Conservation (phyloP, 208 protist species). For the Balamuthia mandrillaris region DNA sequence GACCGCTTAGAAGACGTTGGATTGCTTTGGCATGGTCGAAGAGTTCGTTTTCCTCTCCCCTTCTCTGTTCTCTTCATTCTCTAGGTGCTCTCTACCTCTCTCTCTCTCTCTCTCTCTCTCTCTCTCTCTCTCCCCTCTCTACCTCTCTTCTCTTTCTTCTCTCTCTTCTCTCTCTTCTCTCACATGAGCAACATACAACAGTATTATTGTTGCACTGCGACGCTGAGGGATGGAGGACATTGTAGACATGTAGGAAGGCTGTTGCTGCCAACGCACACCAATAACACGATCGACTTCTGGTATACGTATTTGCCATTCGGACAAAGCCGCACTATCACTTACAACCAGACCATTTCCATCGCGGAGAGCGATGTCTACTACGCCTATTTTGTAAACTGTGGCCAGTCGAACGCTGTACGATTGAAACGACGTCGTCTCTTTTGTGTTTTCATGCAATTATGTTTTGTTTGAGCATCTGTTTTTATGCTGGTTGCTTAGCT, state of each 20-base stretch:
- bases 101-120: not conserved
- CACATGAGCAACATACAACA: too few relatives aligned
- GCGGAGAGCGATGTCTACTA: slow-evolving; percentile 3
- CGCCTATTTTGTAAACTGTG: slow-evolving; percentile 5
- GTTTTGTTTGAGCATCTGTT: not conserved
- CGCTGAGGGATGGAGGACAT: too few relatives aligned
- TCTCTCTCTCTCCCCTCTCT: not conserved
- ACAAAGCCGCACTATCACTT: not conserved
- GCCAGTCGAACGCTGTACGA: not conserved
- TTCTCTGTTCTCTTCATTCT: too few relatives aligned
- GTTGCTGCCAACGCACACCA: too few relatives aligned
- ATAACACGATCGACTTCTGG: too few relatives aligned
- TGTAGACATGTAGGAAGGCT: too few relatives aligned
- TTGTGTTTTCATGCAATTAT: not conserved
- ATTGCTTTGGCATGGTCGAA: not conserved
- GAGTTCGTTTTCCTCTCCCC: not conserved
- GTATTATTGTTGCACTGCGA: too few relatives aligned
- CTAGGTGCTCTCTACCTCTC: not conserved
- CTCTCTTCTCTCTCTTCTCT: too few relatives aligned
- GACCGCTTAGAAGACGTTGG: not conserved
- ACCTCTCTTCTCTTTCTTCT: too few relatives aligned
- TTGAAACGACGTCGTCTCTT: not conserved
- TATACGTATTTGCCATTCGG: too few relatives aligned
- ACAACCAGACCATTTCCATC: not conserved
- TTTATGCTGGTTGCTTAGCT: too few relatives aligned